Percentiles rank a stretch among this genome's conserved stretches.
Evolutionary conservation across 257 asterid species (phyloP).

Genomic region (Jacaranda mimosifolia): DNA sequence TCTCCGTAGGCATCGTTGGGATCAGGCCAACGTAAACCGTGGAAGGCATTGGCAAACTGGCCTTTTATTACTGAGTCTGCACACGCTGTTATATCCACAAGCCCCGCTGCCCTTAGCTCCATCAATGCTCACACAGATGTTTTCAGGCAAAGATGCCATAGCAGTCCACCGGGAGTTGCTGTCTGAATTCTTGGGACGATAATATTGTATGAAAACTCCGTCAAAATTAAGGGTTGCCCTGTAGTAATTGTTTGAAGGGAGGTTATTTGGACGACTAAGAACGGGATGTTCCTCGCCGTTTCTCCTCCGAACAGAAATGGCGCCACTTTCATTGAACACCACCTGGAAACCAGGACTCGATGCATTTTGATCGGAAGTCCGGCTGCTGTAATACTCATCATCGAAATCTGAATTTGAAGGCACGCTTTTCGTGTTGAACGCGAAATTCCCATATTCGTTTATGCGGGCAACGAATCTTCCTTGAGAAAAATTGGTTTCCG

Average conservation of each 20-base stretch:
- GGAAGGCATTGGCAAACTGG: slow-evolving; percentile 61
- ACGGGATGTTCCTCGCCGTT: slow-evolving; percentile 15
- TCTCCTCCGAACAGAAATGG: slow-evolving; percentile 36
- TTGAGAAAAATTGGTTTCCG: slow-evolving; percentile 37
- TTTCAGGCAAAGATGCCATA: slow-evolving; percentile 37
- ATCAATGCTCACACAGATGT: slow-evolving; percentile 41
- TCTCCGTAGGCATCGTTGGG: slow-evolving; percentile 46
- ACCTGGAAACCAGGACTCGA: slow-evolving; percentile 41
- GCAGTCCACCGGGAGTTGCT: slow-evolving; percentile 41
- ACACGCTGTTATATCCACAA: slow-evolving; percentile 68
- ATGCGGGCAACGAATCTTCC: slow-evolving; percentile 61
- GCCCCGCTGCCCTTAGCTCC: slow-evolving; percentile 59
- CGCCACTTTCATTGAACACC: slow-evolving; percentile 31
- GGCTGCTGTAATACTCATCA: slow-evolving; percentile 47
- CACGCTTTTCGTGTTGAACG: slow-evolving; percentile 41
- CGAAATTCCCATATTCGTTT: slow-evolving; percentile 44
- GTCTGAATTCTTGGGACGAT: slow-evolving; percentile 44
- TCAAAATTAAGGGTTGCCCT: slow-evolving; percentile 54
- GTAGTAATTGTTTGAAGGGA: slow-evolving; percentile 41
- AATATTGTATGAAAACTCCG: slow-evolving; percentile 54
- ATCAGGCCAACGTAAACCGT: slow-evolving; percentile 50
- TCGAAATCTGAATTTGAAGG: slow-evolving; percentile 37
- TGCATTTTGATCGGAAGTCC: slow-evolving; percentile 28
- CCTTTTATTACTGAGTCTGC: slow-evolving; percentile 37
- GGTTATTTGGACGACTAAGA: slow-evolving; percentile 20